Base-by-base conservation (phyloP, 1,139 yeast species). In the Protomyces arabidopsidicola region DNA sequence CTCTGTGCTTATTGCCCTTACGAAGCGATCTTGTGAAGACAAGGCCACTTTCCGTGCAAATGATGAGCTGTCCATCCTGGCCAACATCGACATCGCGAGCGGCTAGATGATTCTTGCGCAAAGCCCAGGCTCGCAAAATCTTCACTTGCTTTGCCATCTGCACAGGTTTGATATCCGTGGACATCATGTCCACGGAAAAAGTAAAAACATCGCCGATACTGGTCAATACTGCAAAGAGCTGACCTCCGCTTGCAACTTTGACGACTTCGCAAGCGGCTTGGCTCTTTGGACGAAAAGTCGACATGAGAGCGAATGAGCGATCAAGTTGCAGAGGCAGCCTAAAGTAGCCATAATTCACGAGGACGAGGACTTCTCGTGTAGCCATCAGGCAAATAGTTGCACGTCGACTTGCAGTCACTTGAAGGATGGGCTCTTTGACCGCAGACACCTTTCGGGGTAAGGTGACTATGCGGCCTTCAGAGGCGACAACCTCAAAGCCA, bases 1-100 rank as follows among this genome's bases (percentile, higher is more conserved):
- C 69, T 35, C 22, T n/a, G 18, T n/a, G 24, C 48, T 59, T 65
- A 45, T 66, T 62, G 20, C 60, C 60, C 75, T 74, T 73, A 72
- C 74, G 6, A 38, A 63, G 36, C 66, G 65, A 61, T 1, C 71
- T 75, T 73, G 68, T 65, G 73, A 73, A 88, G 0, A 83, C 88
- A 10, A 85, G 79, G 0, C 96, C 96, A 64, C 84, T 83, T 45
- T 79, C 74, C 0, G 95, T 87, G 67, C 88, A 82, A 1, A 90
- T 73, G 0, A 89, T 77, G 1, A 88, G 74, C 0, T 89, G 83
- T 0, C 95, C 96, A 70, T 86, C 89, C 34, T 75, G 78, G 0
- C 88, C 82, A 53, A 86, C 80, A 71, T 85, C 93, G 50, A 87
- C 81, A 74, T 88, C 95, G 1, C 79, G 74, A 55, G 74, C 78